Evolutionary conservation across 306 rosid species (phyloP).

Genomic region (Luffa acutangula): DNA sequence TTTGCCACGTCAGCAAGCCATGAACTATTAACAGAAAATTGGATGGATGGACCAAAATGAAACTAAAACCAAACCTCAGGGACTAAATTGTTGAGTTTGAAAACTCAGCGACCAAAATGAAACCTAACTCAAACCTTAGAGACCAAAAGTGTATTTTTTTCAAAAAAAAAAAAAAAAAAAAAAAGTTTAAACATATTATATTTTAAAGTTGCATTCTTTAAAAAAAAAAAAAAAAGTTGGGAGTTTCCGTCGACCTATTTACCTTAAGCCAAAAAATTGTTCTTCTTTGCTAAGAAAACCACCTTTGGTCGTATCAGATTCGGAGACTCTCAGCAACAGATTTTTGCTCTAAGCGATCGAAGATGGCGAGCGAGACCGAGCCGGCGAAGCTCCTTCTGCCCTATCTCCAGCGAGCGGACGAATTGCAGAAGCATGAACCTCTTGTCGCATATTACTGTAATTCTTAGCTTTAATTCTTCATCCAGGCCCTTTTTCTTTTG

Average conservation of each 20-base stretch:
- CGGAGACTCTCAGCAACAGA: neutral
- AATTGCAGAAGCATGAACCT: slow-evolving; percentile 94
- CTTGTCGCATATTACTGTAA: slow-evolving; percentile 93
- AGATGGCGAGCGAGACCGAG: slow-evolving; percentile 83
- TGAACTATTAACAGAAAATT: too few species aligned
- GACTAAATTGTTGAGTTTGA: too few species aligned
- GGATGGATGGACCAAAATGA: too few species aligned
- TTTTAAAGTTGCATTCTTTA: too few species aligned
- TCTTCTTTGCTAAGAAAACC: neutral
- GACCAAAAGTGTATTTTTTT: too few species aligned
- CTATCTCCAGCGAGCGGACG: slow-evolving; percentile 99
- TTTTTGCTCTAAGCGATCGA: neutral
- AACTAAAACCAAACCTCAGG: too few species aligned
- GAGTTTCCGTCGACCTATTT: neutral
- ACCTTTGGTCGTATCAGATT: neutral
- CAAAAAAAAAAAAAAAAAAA: too few species aligned
- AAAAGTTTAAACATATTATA: too few species aligned
- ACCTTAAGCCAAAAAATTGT: neutral
- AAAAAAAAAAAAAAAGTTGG: neutral
- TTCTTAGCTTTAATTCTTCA: neutral
- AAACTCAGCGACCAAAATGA: too few species aligned
- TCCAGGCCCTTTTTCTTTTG: neutral
- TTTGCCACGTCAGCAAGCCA: too few species aligned
- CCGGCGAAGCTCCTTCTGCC: slow-evolving; percentile 96
- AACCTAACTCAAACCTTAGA: too few species aligned